Base-by-base conservation (phyloP, 176 grass and related monocot species). In the Thalia dealbata region DNA sequence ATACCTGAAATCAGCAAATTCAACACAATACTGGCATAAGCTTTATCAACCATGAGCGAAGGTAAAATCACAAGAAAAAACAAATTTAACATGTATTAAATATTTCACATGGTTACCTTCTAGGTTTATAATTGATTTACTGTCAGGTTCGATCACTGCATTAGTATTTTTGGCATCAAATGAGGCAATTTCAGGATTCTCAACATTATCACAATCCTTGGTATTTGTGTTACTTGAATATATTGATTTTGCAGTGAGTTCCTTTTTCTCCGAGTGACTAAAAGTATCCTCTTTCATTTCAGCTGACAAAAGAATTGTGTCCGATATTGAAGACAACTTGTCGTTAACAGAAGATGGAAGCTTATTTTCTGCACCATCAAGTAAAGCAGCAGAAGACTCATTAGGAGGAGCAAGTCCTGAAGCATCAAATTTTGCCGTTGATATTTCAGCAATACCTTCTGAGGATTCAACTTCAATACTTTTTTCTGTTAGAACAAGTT, bases 61-160 rank as follows among this genome's bases (percentile, higher is more conserved):
- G 19, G 25, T n/a, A 76, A 19, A 2, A 29, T 0, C 60, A 69
- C 48, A 38, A 73, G 32, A 75, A 68, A 32, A 48, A 55, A 64
- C 10, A 30, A 9, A 70, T 7, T 10, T 6, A 16, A 61, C 1
- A 46, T 32, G 74, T 67, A 11, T 73, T 45, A n/a, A 58, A 50
- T 71, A 64, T 30, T 28, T 32, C 25, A 16, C 32, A 38, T 38
- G 32, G 28, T 64, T 75, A 99, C 90, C 87, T 84, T 76, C 69
- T 73, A 85, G 81, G 83, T 83, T 72, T 60, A 78, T 54, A 67
- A 74, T 74, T 67, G 45, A 50, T 74, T 83, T 76, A 62, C 8
- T 81, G 56, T 54, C 69, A 64, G 43, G 5, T 18, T 74, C 28
- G 18, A 63, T 76, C 77, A 38, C 56, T 10, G 59, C 27, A 21